phyloP scores from a whole-genome alignment of 1,284 basidiomycete genomes.

The Chalciporus piperatoides region DNA sequence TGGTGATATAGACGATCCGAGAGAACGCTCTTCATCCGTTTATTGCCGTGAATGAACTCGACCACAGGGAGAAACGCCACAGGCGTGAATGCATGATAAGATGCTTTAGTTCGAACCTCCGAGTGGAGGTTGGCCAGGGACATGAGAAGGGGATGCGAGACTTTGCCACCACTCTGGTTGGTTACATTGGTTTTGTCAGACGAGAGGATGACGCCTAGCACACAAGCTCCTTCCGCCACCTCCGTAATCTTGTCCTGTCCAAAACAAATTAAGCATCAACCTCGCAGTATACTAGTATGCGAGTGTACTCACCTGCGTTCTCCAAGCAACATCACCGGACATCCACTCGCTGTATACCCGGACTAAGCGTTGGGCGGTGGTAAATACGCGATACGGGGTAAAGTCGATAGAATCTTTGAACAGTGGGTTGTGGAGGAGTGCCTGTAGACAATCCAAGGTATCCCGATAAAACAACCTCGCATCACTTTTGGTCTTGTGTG shows the following conservation, averaged over 20 bases:
- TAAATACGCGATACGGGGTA: not conserved
- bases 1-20: slow-evolving; percentile 29
- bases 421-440: not conserved
- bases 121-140: slow-evolving; percentile 32
- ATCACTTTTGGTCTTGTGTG: not conserved
- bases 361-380: not conserved
- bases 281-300: not conserved
- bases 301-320: slow-evolving; percentile 5
- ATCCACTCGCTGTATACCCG: slow-evolving; percentile 6
- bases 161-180: slow-evolving; percentile 28
- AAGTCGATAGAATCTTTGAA: not conserved
- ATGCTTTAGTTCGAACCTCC: slow-evolving; percentile 29
- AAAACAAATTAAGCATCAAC: not conserved
- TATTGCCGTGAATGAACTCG: slow-evolving; percentile 20
- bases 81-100: slow-evolving; percentile 27
- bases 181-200: slow-evolving; percentile 36
- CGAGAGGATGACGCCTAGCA: slow-evolving; percentile 23
- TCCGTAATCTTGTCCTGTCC: not conserved
- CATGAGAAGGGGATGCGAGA: slow-evolving; percentile 34
- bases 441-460: not conserved
- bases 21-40: not conserved
- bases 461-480: not conserved
- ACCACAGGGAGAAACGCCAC: slow-evolving; percentile 32
- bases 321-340: slow-evolving; percentile 3
- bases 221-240: slow-evolving; percentile 1